These are phyloP conservation scores for Kregervanrija delftensis DNA, from an alignment of 805 yeast species.

Conservation along the genomic window DNA sequence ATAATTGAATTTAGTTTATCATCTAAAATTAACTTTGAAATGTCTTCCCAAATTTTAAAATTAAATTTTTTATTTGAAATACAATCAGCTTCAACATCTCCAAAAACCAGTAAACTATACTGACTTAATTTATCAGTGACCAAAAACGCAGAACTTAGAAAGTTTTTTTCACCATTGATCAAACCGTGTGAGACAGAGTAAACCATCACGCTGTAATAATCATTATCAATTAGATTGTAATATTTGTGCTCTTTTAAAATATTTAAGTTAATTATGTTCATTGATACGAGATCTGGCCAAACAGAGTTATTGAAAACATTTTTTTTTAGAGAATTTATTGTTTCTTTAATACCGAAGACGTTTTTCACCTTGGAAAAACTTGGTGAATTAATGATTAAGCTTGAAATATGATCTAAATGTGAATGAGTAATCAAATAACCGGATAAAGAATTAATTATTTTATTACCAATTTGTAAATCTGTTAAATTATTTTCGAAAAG, in stretches of 20 bases:
- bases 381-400: conserved; percentile 67
- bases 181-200: conserved; percentile 36
- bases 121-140: conserved; percentile 28
- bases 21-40: conserved; percentile 39
- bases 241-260: conserved; percentile 7
- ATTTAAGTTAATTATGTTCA: conserved; percentile 20
- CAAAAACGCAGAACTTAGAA: conserved; percentile 56
- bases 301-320: conserved; percentile 65
- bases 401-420: conserved; percentile 75
- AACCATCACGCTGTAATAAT: conserved; percentile 33
- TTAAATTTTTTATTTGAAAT: conserved; percentile 35
- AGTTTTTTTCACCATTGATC: conserved; percentile 8
- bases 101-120: conserved; percentile 55
- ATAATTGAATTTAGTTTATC: conserved; percentile 46
- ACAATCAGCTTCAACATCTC: conserved; percentile 74
- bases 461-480: conserved; percentile 1
- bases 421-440: conserved; percentile 67
- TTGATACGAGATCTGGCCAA: conserved; percentile 68
- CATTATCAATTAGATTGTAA: conserved; percentile 16
- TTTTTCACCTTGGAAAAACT: conserved; percentile 32
- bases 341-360: conserved; percentile 47
- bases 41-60: conserved; percentile 45
- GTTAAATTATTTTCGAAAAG: not conserved
- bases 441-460: conserved; percentile 30
- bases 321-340: conserved; percentile 43